Evolutionary conservation across 257 asterid genomes (phyloP).

Genomic region (Leonotis leonurus): DNA sequence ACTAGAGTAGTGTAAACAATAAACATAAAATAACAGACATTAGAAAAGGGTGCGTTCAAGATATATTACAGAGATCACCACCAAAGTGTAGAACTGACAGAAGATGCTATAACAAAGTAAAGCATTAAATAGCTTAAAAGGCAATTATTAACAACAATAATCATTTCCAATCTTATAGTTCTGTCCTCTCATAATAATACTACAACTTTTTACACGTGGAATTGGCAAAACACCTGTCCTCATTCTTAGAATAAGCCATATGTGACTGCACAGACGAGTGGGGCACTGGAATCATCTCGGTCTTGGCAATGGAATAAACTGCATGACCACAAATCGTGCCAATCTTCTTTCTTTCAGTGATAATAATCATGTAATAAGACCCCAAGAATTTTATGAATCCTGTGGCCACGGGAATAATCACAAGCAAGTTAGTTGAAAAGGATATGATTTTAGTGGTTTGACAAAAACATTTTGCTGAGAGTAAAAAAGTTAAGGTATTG

Average conservation of each 20-base stretch:
- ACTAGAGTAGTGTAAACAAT: constrained; percentile 13
- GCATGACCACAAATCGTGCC: constrained; percentile 90
- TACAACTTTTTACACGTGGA: constrained; percentile 49
- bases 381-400: constrained; percentile 90
- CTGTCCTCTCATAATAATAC: constrained; percentile 34
- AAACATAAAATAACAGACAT: constrained; percentile 10
- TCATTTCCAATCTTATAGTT: constrained; percentile 31
- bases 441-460: background rate
- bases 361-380: constrained; percentile 86
- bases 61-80: constrained; percentile 24
- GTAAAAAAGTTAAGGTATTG: background rate
- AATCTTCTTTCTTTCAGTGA: constrained; percentile 73
- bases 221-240: constrained; percentile 94
- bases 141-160: constrained; percentile 21
- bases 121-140: constrained; percentile 14
- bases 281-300: constrained; percentile 72
- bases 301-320: constrained; percentile 68
- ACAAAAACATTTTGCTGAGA: background rate
- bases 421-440: constrained; percentile 12
- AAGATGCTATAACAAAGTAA: constrained; percentile 19
- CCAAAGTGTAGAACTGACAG: constrained; percentile 22
- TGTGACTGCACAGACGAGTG: constrained; percentile 51
- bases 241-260: constrained; percentile 82
- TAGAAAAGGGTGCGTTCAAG: constrained; percentile 20
- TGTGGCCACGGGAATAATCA: constrained; percentile 22